Base-by-base conservation (phyloP, 2,329 filamentous ascomycete genomes). In the Pseudogymnoascus verrucosus region DNA sequence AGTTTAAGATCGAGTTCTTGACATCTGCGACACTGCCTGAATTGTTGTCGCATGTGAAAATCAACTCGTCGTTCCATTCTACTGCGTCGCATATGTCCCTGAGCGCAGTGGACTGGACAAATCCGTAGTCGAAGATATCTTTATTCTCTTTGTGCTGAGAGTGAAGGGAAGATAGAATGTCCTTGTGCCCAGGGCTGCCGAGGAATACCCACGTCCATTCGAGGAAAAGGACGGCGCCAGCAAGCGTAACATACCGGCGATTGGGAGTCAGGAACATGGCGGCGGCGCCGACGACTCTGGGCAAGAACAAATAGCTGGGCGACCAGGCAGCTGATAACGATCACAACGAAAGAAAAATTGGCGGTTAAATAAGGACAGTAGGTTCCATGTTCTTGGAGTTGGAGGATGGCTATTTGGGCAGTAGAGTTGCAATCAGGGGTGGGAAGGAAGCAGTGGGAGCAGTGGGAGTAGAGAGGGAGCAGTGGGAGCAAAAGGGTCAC, bases 41-140 rank as follows among this genome's bases (percentile, higher is more conserved):
- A 61, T 76, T 74, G 4, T 72, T 75, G 59, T 77, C 75, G 67
- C 76, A 78, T 34, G 69, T 76, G 61, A 78, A 78, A 1, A 78
- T 64, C 11, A 78, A 64, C 19, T 73, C 74, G 0, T 68, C 64
- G 14, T 74, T 73, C 65, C 76, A 77, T 1, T 67, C 59, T 14
- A 65, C 68, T 8, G 69, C 68, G 1, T 68, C 66, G 61, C 76
- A 78, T 4, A 74, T 68, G 3, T 73, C 69, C n/a, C 65, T 70
- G 10, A 78, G 71, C 0, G 75, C 73, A 21, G 64, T 60, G 40
- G 74, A 75, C 64, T 76, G 71, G 57, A 78, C 71, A 0, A 74
- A 70, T 0, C 72, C 72, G 14, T 74, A 77, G 66, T 78, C 74
- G 66, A 77, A 72, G 2, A 69, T 64, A 34, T 72, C 70, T 19